Conservation (phyloP, 83 land plant species). For the Picea engelmannii region DNA sequence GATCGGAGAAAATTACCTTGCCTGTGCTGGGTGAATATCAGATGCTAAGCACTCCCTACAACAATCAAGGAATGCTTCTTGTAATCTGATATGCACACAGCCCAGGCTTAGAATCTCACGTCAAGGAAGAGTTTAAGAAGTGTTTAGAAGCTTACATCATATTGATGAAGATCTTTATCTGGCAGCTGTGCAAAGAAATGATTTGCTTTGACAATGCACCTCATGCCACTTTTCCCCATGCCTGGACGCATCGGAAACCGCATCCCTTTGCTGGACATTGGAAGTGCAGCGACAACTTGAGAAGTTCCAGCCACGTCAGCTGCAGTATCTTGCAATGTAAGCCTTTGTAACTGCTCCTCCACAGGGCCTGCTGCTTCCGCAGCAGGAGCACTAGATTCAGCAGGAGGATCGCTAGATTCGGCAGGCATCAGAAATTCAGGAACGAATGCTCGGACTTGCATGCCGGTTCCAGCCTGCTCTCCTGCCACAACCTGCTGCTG, state of each 20-base stretch:
- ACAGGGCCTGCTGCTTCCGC: background rate
- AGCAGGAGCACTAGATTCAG: background rate
- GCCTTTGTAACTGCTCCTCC: slow-evolving; percentile 14
- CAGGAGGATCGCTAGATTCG: slow-evolving; percentile 2
- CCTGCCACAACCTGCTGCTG: slow-evolving; percentile 2
- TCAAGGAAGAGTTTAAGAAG: background rate
- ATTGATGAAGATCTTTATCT: slow-evolving; percentile 91
- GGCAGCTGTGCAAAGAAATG: slow-evolving; percentile 96
- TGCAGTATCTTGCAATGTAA: slow-evolving; percentile 1
- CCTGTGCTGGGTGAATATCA: background rate
- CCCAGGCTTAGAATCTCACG: no score
- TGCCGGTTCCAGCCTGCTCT: background rate
- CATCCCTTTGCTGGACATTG: slow-evolving; percentile 68
- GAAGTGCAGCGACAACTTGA: slow-evolving; percentile 12
- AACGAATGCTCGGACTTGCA: background rate
- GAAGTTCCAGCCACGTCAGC: slow-evolving; percentile 23
- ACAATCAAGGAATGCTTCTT: background rate
- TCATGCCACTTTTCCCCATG: slow-evolving; percentile 64
- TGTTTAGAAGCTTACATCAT: slow-evolving; percentile 62
- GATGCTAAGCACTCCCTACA: background rate
- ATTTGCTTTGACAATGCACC: slow-evolving; percentile 88
- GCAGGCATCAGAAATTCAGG: slow-evolving; percentile 6
- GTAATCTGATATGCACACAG: background rate
- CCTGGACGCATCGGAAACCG: slow-evolving; percentile 91
- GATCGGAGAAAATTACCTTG: background rate